Base-by-base conservation (phyloP, 2,329 filamentous ascomycete species). In the Paradendryphiella salina region DNA sequence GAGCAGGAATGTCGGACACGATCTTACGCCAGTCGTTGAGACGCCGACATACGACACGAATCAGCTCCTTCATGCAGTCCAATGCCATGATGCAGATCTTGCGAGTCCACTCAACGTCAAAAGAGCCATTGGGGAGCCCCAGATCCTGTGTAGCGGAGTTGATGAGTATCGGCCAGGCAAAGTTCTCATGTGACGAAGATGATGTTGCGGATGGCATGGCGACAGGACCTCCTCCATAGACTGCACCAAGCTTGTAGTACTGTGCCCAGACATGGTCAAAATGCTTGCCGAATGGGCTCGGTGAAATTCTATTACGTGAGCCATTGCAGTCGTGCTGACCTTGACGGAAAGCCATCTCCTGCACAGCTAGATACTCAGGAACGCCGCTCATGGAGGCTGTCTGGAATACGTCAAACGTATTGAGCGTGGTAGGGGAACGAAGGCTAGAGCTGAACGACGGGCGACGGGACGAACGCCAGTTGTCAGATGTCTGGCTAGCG, bases 111-210 rank as follows among this genome's bases (percentile, higher is more conserved):
- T 39, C 45, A 4, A 43, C 32, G 34, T 68, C 64, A 11, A 60
- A 17, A n/a, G 49, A 42, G 33, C 65, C 65, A 10, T 60, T 57
- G 5, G 63, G 64, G 18, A 59, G 56, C 50, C 60, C 56, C 2
- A 61, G 48, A 9, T 58, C 55, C 46, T 67, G 65, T 1, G 65
- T 65, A 49, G 61, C 59, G 1, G 61, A 56, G 45, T 67, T 66
- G 54, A 67, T 61, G 3, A 67, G 52, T 3, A 61, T 42, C 4
- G 63, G 37, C 65, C 65, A 67, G 4, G 50, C 36, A 42, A 56
- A 64, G 40, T 64, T 64, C 13, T 50, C 41, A 23, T 47, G 39
- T 1, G 54, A 52, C 3, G 46, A 48, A 10, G 54, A 46, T 5
- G 36, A 23, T 5, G 40, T 20, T 36, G 35, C 28, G 8, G 40